Evolutionary conservation across 1,284 basidiomycete genomes (phyloP), one percentile per base, ranked within the genome.

Genomic region (Cryptococcus maquisensis): DNA sequence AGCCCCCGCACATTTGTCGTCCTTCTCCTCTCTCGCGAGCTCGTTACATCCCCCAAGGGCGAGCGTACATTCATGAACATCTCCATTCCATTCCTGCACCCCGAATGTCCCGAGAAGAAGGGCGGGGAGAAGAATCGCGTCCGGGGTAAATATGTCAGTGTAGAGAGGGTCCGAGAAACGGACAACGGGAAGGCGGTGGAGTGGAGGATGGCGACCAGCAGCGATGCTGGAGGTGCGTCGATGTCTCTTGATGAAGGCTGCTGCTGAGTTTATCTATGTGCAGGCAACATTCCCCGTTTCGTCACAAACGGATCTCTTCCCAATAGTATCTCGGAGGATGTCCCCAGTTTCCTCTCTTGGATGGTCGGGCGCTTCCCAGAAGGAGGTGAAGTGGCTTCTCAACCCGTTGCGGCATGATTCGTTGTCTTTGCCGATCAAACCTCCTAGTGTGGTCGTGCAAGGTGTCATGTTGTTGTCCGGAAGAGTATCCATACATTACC

Each of bases 121-220:
- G 71, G 68, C n/a, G 53, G 41, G 1, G 74, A 76, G 44, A 68
- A 67, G 47, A 28, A 42, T 4, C 57, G 71, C n/a, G 73, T 73
- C 4, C 56, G 74, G 35, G 74, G 71, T n/a, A 63, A 60, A 51
- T 76, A 76, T 53, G 69, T 73, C 13, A 68, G 65, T 3, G 74
- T 75, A 16, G 74, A 76, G 54, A 57, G 63, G 18, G 73, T 76
- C 2, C 42, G 47, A 15, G 74, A 76, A 59, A 39, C 51, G 24
- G 56, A 65, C 5, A 55, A 46, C 18, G 72, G 71, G 2, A 49
- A 32, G 2, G 40, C 56, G 20, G 71, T 73, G 12, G 70, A 74
- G 51, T 76, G 74, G 74, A 60, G 66, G 37, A 76, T 75, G 74
- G 69, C 70, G 3, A 75, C 73, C 49, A 68, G 66, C 47, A 65